Conservation (phyloP, 1,139 yeast species). For the Geotrichum candidum region DNA sequence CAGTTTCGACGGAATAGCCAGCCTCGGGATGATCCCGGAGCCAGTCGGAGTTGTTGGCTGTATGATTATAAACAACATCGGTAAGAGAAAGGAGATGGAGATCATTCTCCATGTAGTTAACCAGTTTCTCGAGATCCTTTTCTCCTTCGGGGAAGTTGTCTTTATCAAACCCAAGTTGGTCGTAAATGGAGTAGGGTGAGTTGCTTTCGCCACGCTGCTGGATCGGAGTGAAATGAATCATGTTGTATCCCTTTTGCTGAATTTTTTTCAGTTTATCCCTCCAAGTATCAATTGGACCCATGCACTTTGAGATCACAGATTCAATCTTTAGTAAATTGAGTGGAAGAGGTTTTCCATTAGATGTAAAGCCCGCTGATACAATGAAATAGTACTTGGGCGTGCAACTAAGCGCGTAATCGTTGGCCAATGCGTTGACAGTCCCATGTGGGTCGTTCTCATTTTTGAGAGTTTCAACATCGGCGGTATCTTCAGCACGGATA, state of each 20-base stretch:
- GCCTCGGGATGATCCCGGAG: conserved; percentile 78
- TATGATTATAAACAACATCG: conserved; percentile 91
- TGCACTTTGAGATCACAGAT: conserved; percentile 86
- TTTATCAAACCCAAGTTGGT: conserved; percentile 75
- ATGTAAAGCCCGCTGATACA: conserved; percentile 68
- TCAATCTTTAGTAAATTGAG: conserved; percentile 80
- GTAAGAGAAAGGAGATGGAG: conserved; percentile 70
- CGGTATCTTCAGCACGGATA: not conserved
- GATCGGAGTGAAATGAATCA: conserved; percentile 93
- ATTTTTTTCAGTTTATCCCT: conserved; percentile 55
- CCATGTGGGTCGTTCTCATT: not conserved
- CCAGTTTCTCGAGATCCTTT: conserved; percentile 44
- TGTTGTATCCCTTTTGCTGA: conserved; percentile 74
- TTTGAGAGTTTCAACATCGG: conserved; percentile 12
- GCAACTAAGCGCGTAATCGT: conserved; percentile 17
- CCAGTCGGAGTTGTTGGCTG: conserved; percentile 89
- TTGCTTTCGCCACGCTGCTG: conserved; percentile 83
- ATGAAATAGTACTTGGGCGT: conserved; percentile 66
- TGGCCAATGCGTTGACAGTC: conserved; percentile 10
- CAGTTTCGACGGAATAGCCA: conserved; percentile 79
- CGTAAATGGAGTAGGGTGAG: conserved; percentile 88
- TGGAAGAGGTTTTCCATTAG: conserved; percentile 54
- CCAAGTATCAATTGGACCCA: conserved; percentile 68
- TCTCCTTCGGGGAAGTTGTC: conserved; percentile 47
- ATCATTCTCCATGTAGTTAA: conserved; percentile 46